Evolutionary conservation across 345 rosid species (phyloP).

Genomic region (Kernera saxatilis): DNA sequence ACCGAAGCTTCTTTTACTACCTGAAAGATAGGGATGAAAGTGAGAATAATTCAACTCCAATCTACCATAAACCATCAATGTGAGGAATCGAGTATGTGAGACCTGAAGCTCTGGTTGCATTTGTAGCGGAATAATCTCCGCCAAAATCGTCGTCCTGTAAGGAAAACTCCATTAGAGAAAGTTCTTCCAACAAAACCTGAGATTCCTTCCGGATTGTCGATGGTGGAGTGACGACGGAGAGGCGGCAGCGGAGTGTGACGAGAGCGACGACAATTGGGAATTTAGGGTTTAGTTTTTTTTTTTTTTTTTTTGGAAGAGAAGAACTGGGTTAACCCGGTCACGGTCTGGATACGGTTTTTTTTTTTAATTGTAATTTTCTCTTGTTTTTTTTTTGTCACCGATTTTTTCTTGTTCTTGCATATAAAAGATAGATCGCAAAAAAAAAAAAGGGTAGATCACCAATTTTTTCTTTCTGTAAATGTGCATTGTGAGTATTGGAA

Average conservation of each 20-base stretch:
- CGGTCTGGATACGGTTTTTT: background rate
- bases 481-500: no score
- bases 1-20: constrained; percentile 69
- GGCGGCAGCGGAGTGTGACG: background rate
- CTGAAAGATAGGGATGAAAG: constrained; percentile 18
- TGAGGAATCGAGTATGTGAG: background rate
- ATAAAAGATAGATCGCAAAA: no score
- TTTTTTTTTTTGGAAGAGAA: background rate
- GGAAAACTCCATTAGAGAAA: constrained; percentile 23
- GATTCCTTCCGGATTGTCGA: background rate
- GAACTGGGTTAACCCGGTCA: background rate
- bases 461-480: no score
- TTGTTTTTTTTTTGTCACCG: no score
- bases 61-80: background rate
- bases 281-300: constrained; percentile 22
- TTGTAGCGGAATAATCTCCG: constrained; percentile 57
- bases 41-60: background rate
- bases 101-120: constrained; percentile 55
- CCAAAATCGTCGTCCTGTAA: constrained; percentile 88
- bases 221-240: background rate
- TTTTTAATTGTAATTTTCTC: no score
- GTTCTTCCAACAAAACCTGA: background rate
- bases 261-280: constrained; percentile 7
- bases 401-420: no score
- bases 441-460: no score